These are phyloP conservation scores for Alternaria ventricosa DNA, from an alignment of 2,329 filamentous ascomycete species.

Conservation along the genomic window DNA sequence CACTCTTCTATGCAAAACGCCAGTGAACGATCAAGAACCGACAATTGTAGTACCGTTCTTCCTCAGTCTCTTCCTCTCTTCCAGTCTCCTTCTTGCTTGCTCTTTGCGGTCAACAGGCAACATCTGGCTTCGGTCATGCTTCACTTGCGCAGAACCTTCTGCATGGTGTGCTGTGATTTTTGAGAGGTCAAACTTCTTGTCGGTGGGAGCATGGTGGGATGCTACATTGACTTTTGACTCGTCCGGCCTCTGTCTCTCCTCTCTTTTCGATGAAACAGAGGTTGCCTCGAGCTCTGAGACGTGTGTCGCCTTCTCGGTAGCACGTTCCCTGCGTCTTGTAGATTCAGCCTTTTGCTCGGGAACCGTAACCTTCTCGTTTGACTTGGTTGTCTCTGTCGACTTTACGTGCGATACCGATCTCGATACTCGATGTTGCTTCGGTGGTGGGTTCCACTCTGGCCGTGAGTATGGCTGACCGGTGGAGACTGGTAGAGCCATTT, in stretches of 20 bases:
- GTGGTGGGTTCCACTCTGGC: constrained; percentile 29
- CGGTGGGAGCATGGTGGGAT: constrained; percentile 11
- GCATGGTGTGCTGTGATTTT: constrained; percentile 34
- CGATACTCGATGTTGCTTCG: constrained; percentile 24
- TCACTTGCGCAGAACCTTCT: constrained; percentile 28
- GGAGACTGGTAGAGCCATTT: constrained; percentile 42
- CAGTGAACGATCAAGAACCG: neutral
- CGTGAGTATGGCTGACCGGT: constrained; percentile 35
- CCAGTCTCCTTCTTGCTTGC: constrained; percentile 34
- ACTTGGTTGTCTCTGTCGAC: constrained; percentile 6
- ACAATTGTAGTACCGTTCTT: constrained; percentile 18
- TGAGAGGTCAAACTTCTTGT: constrained; percentile 28
- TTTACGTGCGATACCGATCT: constrained; percentile 23
- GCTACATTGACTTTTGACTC: neutral
- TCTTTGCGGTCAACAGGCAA: constrained; percentile 34
- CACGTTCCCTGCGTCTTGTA: neutral
- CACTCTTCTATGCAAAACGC: neutral
- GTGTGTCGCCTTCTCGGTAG: neutral
- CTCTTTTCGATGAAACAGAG: constrained; percentile 2
- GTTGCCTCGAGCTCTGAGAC: constrained; percentile 11
- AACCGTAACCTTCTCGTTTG: constrained; percentile 1
- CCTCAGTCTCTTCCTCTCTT: constrained; percentile 36
- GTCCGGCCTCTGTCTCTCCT: neutral
- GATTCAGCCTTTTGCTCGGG: constrained; percentile 4
- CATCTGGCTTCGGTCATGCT: constrained; percentile 25